Evolutionary conservation across 2,329 filamentous ascomycete species (phyloP).

Genomic region (Fusarium nurragi): DNA sequence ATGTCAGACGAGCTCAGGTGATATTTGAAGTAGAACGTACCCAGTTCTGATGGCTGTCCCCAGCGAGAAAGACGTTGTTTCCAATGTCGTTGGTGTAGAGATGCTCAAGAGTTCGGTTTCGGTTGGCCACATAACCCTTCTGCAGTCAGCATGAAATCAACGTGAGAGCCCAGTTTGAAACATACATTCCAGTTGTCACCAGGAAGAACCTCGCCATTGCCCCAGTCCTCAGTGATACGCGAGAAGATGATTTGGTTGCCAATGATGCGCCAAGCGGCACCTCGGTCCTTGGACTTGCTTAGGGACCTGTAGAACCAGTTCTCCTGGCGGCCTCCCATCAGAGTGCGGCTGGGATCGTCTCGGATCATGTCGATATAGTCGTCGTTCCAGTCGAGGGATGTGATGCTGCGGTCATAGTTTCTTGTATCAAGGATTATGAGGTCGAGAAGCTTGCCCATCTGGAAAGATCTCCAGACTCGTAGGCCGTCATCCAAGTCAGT

Average conservation of each 20-base stretch:
- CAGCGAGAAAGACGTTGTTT: constrained; percentile 78
- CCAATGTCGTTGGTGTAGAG: constrained; percentile 73
- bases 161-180: fast-evolving
- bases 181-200: constrained; percentile 47
- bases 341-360: constrained; percentile 71
- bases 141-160: neutral
- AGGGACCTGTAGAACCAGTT: constrained; percentile 76
- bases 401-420: constrained; percentile 74
- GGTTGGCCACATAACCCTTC: constrained; percentile 71
- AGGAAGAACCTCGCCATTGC: constrained; percentile 41
- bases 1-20: neutral
- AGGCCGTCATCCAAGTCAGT: constrained; percentile 69
- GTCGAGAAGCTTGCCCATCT: constrained; percentile 72
- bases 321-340: constrained; percentile 79
- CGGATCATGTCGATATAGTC: constrained; percentile 55
- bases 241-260: constrained; percentile 78
- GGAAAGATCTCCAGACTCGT: constrained; percentile 73
- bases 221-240: constrained; percentile 53
- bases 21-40: neutral
- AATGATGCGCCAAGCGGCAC: constrained; percentile 75
- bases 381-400: constrained; percentile 48
- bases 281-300: constrained; percentile 66
- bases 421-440: constrained; percentile 75
- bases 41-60: constrained; percentile 66
- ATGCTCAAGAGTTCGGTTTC: constrained; percentile 74